Base-by-base conservation (phyloP, 441 rosid genomes). In the Arabidopsis lyrata region DNA sequence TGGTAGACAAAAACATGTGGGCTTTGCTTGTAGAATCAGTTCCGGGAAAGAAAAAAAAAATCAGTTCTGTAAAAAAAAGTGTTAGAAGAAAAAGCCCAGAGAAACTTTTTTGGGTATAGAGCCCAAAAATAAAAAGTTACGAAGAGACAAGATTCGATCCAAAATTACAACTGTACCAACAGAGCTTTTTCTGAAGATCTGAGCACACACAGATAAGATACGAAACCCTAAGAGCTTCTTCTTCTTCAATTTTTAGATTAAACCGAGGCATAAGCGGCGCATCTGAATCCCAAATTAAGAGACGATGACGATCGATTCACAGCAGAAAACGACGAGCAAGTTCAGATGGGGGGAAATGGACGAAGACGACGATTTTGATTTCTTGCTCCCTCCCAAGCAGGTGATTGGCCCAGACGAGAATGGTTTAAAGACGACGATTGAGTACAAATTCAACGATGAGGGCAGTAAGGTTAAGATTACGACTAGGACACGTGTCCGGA, bases 301-400 rank as follows among this genome's bases (percentile, higher is more conserved):
- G 50, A 60, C 16, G 36, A 77, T 71, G 80, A 52, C 80, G 77
- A 66, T 61, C 38, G 73, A 77, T 32, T 42, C 80, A 14, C 72
- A 77, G 81, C 78, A 64, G 73, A 68, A 70, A 56, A 63, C 77
- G 54, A 64, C 77, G 54, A 91, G 84, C 72, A 78, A 78, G 84
- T 55, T 87, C 53, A 86, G 85, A 22, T 90, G 98, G 98, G 97
- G 87, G 0, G 97, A 90, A 66, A 81, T 89, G 63, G 92, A 87
- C 62, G 92, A 88, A 6, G 90, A 82, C 14, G 96, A 85, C 81
- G 88, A 88, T 66, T 73, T 89, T 9, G 91, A 84, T 68, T 89
- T 86, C 63, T 81, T 89, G 4, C 80, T 90, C 42, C 98, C 95
- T 31, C 97, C 90, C 1, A 81, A 78, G 36, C 88, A 88, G 29